Evolutionary conservation across 306 rosid genomes (phyloP).

Genomic region (Bauhinia variegata): DNA sequence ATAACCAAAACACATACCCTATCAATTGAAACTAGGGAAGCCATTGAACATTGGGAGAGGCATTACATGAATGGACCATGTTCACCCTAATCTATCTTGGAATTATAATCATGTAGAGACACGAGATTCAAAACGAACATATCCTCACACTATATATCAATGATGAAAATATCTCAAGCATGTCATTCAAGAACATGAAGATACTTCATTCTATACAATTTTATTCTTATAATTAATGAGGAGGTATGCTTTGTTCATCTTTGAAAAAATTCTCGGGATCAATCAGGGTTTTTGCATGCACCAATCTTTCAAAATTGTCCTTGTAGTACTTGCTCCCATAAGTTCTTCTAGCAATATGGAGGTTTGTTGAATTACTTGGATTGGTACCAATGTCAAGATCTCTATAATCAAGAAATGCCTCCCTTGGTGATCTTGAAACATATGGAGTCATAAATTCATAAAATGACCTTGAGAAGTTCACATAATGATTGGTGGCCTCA

Average conservation of each 20-base stretch:
- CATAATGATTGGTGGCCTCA: background rate
- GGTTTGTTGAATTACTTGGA: background rate
- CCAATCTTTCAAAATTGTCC: conserved; percentile 34
- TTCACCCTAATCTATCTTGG: too few relatives aligned
- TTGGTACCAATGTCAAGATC: conserved; percentile 48
- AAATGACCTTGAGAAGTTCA: conserved; percentile 25
- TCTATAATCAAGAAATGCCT: conserved; percentile 38
- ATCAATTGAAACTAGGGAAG: too few relatives aligned
- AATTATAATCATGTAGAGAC: too few relatives aligned
- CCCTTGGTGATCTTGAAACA: conserved; percentile 42
- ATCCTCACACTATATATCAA: too few relatives aligned
- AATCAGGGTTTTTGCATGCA: conserved; percentile 11
- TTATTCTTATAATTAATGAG: background rate
- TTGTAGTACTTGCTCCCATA: conserved; percentile 18
- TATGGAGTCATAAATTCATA: conserved; percentile 24
- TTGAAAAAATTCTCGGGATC: conserved; percentile 39
- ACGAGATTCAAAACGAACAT: too few relatives aligned
- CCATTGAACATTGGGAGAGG: too few relatives aligned
- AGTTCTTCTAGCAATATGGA: too few relatives aligned
- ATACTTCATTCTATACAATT: too few relatives aligned
- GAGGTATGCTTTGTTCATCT: conserved; percentile 43
- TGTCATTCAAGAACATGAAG: too few relatives aligned
- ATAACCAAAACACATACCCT: too few relatives aligned
- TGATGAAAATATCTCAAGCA: too few relatives aligned
- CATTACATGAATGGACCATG: too few relatives aligned